These are phyloP conservation scores for Tylopilus plumbeoviolaceoides DNA, from an alignment of 768 basidiomycete species.

Conservation along the genomic window DNA sequence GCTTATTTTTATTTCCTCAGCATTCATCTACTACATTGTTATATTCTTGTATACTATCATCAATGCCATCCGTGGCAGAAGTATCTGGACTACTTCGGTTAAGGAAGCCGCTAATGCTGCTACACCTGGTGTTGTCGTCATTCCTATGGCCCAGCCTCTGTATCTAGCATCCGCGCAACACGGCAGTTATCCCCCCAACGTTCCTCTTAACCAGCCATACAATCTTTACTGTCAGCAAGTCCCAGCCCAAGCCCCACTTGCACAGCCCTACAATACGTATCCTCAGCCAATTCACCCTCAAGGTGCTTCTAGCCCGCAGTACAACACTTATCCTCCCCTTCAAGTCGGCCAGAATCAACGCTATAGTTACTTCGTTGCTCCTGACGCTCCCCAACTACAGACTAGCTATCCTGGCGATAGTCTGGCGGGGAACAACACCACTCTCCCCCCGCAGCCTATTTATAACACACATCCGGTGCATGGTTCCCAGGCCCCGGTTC, in stretches of 20 bases:
- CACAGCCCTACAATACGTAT: conserved; percentile 3
- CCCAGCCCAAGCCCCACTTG: no score
- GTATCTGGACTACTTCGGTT: conserved; percentile 25
- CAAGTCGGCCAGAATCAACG: no score
- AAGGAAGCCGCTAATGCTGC: conserved; percentile 9
- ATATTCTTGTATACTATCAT: conserved; percentile 22
- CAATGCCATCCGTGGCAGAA: conserved; percentile 17
- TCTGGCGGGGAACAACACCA: background rate
- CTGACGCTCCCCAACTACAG: background rate
- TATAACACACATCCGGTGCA: conserved; percentile 10
- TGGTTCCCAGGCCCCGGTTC: no score
- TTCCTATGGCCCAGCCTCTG: conserved; percentile 9
- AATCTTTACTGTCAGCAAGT: conserved; percentile 7
- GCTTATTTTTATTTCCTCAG: conserved; percentile 6
- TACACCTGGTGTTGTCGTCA: background rate
- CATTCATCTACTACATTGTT: conserved; percentile 22
- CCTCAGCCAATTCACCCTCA: no score
- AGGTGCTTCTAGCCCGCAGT: background rate
- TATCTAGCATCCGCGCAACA: conserved; percentile 4
- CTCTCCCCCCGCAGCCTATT: conserved; percentile 18
- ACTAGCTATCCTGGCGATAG: conserved; percentile 1
- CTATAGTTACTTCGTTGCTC: no score
- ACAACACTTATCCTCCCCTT: background rate
- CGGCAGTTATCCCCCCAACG: conserved; percentile 3
- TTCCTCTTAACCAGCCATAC: conserved; percentile 5